Base-by-base conservation (phyloP, 345 rosid genomes). In the Aquilaria yunnanensis region DNA sequence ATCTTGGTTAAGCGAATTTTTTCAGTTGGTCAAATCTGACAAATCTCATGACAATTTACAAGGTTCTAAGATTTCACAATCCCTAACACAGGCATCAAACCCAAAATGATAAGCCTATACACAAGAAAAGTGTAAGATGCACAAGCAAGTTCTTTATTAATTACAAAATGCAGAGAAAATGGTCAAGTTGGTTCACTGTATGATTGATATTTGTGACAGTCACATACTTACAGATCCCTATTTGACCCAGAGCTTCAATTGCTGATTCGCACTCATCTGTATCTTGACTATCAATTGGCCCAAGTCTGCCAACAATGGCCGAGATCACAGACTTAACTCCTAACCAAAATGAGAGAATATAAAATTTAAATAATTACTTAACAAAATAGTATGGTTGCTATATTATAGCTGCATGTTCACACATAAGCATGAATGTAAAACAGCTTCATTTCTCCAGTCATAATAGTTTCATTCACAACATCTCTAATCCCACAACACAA, bases 191-290 rank as follows among this genome's bases (percentile, higher is more conserved):
- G 6, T 34, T 29, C 14, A 62, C 11, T 14, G 31, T 9, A 54
- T 46, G 30, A 31, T 46, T 43, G n/a, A 16, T 13, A 31, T n/a
- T 31, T 46, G 45, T 10, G 13, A 49, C 2, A 51, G 34, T 55
- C 59, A 54, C 47, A 57, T 68, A 81, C 96, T 80, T 82, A 93
- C 98, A 77, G 34, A 75, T 79, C 49, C 98, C 98, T 62, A 90
- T 85, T 70, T 83, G 87, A 71, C 96, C 96, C 76, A 93, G 75
- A 60, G 96, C 87, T 73, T 90, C 98, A 71, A 93, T 71, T 57
- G 92, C 92, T 70, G 83, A 72, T 85, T 88, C 96, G 67, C 73
- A 73, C 76, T 85, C 96, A 72, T 88, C 76, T 29, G 69, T 8
- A 73, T 86, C 86, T 74, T 72, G 75, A 75, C 31, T 70, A 57